Base-by-base conservation (phyloP, 2,329 filamentous ascomycete species). In the Tolypocladium paradoxum region DNA sequence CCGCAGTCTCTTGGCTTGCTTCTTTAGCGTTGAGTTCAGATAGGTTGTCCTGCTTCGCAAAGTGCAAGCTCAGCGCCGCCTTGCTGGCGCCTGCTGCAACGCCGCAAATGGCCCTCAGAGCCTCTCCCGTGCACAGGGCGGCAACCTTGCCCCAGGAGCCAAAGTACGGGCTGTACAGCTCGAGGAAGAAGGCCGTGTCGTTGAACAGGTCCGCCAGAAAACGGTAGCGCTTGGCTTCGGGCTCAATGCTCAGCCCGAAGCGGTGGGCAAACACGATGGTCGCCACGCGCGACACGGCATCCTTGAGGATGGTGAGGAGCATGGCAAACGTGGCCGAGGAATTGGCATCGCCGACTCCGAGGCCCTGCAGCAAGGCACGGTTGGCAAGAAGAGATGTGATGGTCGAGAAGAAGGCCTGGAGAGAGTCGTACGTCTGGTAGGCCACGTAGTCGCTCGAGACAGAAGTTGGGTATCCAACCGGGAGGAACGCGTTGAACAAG, bases 21-120 rank as follows among this genome's bases (percentile, higher is more conserved):
- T 97, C 92, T 78, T 96, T 84, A 53, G 92, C 91, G 70, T 96
- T 97, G 53, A 99, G 76, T 68, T 97, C 92, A 2, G 89, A 92
- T 46, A 97, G 72, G 67, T 96, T 97, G 37, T 90, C 88, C 65
- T 84, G 83, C 59, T 77, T 82, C 9, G 92, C 90, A 74, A 99
- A 97, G 70, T 99, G 93, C 12, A 89, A 87, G 65, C 88, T 93
- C 60, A 99, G 72, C 56, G 87, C 91, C 2, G 92, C 92, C 69
- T 97, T 97, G 57, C 88, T 87, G 52, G 89, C 90, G 14, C 88
- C 90, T 0, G 90, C 92, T 0, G 92, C 88, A 6, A 97, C 90
- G 29, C 92, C 93, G 64, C 93, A 97, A 0, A 96, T 72, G 0
- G 78, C 74, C 3, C 79, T 71, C 46, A 83, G 66, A 18, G 77